Percentiles rank a stretch among this genome's conserved stretches.
These are phyloP conservation scores for Sporisorium scitamineum DNA, from an alignment of 1,284 basidiomycete species.

Conservation along the genomic window DNA sequence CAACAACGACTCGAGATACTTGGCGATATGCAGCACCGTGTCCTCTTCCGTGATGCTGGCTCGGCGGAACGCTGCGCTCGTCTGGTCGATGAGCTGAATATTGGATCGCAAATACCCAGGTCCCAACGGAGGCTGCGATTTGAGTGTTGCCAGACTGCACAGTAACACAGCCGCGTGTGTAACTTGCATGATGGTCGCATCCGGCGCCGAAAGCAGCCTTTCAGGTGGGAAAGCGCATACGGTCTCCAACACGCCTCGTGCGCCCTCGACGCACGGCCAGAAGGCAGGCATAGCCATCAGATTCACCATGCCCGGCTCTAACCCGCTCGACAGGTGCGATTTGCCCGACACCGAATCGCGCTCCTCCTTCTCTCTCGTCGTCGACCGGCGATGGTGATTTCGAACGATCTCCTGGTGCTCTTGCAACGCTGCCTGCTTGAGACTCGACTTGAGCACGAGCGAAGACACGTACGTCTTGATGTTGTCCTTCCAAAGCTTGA, in stretches of 20 bases:
- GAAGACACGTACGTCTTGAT: constrained; percentile 53
- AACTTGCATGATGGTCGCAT: constrained; percentile 41
- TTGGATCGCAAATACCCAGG: constrained; percentile 44
- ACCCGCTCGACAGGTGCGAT: constrained; percentile 24
- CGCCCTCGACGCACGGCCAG: constrained; percentile 51
- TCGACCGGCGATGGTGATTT: constrained; percentile 40
- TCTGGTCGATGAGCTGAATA: constrained; percentile 46
- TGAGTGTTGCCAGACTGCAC: constrained; percentile 46
- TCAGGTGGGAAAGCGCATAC: constrained; percentile 37
- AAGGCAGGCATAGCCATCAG: constrained; percentile 53
- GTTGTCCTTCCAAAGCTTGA: constrained; percentile 49
- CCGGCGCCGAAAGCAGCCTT: constrained; percentile 33
- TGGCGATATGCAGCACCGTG: constrained; percentile 44
- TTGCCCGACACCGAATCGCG: constrained; percentile 40
- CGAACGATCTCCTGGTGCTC: constrained; percentile 52
- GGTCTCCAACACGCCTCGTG: constrained; percentile 41
- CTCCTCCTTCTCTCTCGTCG: constrained; percentile 41
- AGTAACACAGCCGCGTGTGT: constrained; percentile 50
- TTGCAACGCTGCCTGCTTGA: constrained; percentile 44
- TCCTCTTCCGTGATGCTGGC: constrained; percentile 47
- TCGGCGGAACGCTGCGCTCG: constrained; percentile 37
- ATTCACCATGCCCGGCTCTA: constrained; percentile 44
- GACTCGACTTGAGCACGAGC: constrained; percentile 47
- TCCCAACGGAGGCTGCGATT: constrained; percentile 41
- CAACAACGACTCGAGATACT: constrained; percentile 43